These are phyloP conservation scores for Kwoniella pini DNA, from an alignment of 768 basidiomycete genomes.

Conservation along the genomic window DNA sequence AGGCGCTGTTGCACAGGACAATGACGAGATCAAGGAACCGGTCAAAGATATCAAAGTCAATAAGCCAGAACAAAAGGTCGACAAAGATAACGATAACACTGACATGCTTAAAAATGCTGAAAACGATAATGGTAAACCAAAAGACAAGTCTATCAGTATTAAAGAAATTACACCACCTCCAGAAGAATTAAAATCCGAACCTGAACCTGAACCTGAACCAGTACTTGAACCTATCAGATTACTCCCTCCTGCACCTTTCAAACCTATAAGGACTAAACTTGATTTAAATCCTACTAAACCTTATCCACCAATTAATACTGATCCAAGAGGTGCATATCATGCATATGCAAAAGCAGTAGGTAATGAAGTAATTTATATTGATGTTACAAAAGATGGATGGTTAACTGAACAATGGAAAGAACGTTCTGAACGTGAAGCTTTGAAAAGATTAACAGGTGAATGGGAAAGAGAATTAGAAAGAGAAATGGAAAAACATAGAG, in stretches of 20 bases:
- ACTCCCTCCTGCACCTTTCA: slow-evolving; percentile 28
- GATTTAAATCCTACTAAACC: slow-evolving; percentile 31
- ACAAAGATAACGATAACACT: neutral
- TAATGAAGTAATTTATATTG: slow-evolving; percentile 35
- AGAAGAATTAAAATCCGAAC: neutral
- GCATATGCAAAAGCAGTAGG: slow-evolving; percentile 38
- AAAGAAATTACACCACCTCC: slow-evolving; percentile 2
- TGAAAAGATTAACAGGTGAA: slow-evolving; percentile 35
- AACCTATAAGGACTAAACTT: slow-evolving; percentile 30
- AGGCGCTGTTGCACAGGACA: neutral
- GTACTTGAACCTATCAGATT: slow-evolving; percentile 30
- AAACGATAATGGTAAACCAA: neutral
- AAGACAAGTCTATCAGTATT: slow-evolving; percentile 1
- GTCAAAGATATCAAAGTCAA: no score
- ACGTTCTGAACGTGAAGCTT: slow-evolving; percentile 37
- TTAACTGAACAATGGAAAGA: slow-evolving; percentile 44
- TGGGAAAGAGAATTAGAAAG: slow-evolving; percentile 23
- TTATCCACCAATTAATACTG: slow-evolving; percentile 41
- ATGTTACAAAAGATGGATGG: slow-evolving; percentile 50
- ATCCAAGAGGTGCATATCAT: slow-evolving; percentile 46
- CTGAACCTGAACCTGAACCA: neutral
- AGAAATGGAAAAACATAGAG: slow-evolving; percentile 27
- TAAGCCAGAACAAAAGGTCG: no score
- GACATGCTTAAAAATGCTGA: neutral
- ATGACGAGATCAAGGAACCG: no score